Evolutionary conservation across 2,329 filamentous ascomycete species (phyloP).

Genomic region (Gnomoniopsis smithogilvyi): DNA sequence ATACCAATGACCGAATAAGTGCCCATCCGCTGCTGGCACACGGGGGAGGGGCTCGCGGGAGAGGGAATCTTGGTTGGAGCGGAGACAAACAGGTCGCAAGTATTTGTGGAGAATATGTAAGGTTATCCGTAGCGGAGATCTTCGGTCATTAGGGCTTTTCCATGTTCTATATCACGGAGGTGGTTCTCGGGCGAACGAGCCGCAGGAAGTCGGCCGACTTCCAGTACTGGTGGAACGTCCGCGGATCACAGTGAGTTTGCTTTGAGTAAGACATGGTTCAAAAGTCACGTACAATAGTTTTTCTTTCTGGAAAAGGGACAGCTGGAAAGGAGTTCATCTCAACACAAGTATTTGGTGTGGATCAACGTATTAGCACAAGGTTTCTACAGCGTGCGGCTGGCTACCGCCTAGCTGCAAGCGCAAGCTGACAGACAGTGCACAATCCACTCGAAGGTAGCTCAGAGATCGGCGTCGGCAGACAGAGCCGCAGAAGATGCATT

Average conservation of each 20-base stretch:
- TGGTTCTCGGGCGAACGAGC: background rate
- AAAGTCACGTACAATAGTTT: too few relatives aligned
- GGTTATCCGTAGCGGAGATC: conserved; percentile 7
- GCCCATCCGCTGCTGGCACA: background rate
- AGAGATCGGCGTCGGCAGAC: background rate
- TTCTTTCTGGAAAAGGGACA: too few relatives aligned
- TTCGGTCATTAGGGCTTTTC: background rate
- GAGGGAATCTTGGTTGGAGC: background rate
- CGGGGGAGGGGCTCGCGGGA: too few relatives aligned
- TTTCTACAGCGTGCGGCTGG: conserved; percentile 8
- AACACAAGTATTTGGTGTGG: too few relatives aligned
- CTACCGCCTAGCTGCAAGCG: background rate
- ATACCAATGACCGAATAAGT: too few relatives aligned
- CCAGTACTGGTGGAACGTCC: background rate
- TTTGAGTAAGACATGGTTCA: too few relatives aligned
- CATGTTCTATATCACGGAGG: background rate
- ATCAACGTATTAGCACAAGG: background rate
- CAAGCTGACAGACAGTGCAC: conserved; percentile 1
- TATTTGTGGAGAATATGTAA: conserved; percentile 6
- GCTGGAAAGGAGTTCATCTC: too few relatives aligned
- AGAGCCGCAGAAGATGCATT: background rate
- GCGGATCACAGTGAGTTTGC: background rate
- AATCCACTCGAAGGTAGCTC: background rate
- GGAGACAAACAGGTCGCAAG: background rate
- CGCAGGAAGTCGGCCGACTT: background rate